Evolutionary conservation across 371 early-diverging fungal species (phyloP).

Genomic region (Chytridium lagenaria): DNA sequence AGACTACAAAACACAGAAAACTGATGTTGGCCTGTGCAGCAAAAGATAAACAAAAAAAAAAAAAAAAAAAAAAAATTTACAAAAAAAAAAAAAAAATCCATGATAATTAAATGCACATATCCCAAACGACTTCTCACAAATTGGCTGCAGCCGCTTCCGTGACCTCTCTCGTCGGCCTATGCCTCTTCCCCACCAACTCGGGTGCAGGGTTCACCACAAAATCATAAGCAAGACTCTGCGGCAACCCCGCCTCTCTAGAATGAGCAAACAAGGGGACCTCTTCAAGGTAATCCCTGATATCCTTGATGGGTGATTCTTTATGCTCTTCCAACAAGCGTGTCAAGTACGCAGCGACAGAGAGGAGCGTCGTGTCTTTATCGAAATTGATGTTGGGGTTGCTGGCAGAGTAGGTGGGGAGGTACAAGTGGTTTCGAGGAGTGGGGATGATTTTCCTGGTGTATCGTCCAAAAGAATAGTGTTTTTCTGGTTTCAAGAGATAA

Average conservation of each 20-base stretch:
- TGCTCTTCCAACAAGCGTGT: slow-evolving; percentile 41
- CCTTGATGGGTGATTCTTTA: neutral
- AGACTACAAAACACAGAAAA: no score
- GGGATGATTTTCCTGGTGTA: slow-evolving; percentile 39
- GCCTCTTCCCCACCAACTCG: slow-evolving; percentile 1
- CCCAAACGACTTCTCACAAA: no score
- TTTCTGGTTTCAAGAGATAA: slow-evolving; percentile 19
- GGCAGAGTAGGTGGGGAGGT: slow-evolving; percentile 46
- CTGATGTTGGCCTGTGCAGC: no score
- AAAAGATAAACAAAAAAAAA: no score
- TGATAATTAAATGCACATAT: no score
- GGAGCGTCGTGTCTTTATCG: slow-evolving; percentile 32
- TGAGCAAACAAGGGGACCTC: neutral
- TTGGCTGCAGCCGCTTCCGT: no score
- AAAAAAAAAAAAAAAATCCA: no score
- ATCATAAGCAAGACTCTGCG: neutral
- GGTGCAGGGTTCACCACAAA: neutral
- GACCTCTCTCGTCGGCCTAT: neutral
- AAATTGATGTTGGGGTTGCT: slow-evolving; percentile 22
- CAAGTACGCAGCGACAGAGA: slow-evolving; percentile 38
- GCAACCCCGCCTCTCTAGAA: neutral
- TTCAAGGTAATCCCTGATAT: neutral
- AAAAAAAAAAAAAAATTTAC: no score
- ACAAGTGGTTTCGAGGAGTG: slow-evolving; percentile 41
- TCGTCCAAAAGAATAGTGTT: slow-evolving; percentile 52